Conservation (phyloP, 768 basidiomycete genomes). For the Tylopilus vinaceipallidus region DNA sequence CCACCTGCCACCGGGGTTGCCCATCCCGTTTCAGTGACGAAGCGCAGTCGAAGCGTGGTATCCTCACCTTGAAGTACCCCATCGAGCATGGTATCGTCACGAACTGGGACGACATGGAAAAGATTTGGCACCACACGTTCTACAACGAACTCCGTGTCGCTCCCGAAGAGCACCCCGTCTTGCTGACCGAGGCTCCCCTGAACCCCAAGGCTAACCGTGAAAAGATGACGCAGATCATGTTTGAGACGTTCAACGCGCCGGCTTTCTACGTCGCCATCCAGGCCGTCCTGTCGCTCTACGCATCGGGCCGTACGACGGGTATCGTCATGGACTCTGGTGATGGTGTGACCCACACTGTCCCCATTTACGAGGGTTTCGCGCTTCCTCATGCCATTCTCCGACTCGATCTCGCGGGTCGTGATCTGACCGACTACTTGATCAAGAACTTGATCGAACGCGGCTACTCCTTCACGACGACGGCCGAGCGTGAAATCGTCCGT, state of each 20-base stretch:
- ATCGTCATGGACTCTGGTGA: constrained; percentile 96
- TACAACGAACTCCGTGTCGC: constrained; percentile 81
- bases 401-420: constrained; percentile 90
- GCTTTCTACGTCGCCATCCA: constrained; percentile 77
- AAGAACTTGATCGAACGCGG: constrained; percentile 89
- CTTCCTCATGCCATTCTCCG: constrained; percentile 92
- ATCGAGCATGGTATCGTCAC: constrained; percentile 94
- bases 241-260: constrained; percentile 73
- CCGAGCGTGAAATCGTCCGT: constrained; percentile 91
- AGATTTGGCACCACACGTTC: constrained; percentile 98
- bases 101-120: constrained; percentile 99
- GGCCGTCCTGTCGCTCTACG: constrained; percentile 78
- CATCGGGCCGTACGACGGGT: constrained; percentile 92
- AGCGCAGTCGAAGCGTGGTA: constrained; percentile 93
- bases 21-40: constrained; percentile 59
- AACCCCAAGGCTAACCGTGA: constrained; percentile 74
- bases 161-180: constrained; percentile 72
- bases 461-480: constrained; percentile 91
- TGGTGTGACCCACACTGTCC: constrained; percentile 94
- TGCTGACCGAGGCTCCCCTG: constrained; percentile 69
- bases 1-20: constrained; percentile 13
- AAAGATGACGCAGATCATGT: constrained; percentile 81
- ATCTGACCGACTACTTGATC: constrained; percentile 81
- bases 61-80: constrained; percentile 89
- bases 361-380: constrained; percentile 94